Conservation (phyloP, 352 stramenopile species). For the Pythium sp. region DNA sequence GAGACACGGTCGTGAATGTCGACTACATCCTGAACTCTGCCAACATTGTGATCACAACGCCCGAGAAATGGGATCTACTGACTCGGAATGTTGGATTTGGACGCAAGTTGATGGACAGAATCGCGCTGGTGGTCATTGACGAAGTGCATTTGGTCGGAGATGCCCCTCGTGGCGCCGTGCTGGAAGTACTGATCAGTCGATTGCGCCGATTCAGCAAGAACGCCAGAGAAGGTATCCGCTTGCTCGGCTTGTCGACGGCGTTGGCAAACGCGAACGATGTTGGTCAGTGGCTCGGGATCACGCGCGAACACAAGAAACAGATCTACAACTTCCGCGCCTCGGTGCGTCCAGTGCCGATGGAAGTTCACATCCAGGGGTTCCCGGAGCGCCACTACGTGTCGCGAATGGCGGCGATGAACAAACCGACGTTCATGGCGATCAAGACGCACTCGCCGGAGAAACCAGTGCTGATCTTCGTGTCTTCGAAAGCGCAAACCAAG, state of each 20-base stretch:
- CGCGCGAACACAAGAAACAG: slow-evolving; percentile 57
- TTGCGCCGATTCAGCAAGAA: slow-evolving; percentile 72
- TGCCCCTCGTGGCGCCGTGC: slow-evolving; percentile 89
- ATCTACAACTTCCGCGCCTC: slow-evolving; percentile 95
- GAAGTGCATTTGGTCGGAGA: slow-evolving; percentile 98
- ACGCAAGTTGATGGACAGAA: slow-evolving; percentile 61
- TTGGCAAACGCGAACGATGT: slow-evolving; percentile 96
- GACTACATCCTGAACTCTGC: slow-evolving; percentile 87
- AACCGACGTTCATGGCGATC: slow-evolving; percentile 97
- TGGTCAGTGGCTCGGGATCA: slow-evolving; percentile 96
- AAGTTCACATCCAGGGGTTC: slow-evolving; percentile 96
- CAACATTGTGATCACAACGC: slow-evolving; percentile 97
- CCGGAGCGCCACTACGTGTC: slow-evolving; percentile 96
- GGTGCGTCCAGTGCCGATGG: slow-evolving; percentile 96
- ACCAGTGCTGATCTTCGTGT: slow-evolving; percentile 97
- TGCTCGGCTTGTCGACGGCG: slow-evolving; percentile 96
- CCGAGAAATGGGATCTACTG: slow-evolving; percentile 98
- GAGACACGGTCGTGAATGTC: slow-evolving; percentile 94
- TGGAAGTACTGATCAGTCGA: slow-evolving; percentile 90
- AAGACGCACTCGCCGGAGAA: slow-evolving; percentile 93
- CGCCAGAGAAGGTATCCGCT: slow-evolving; percentile 71
- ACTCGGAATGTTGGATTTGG: slow-evolving; percentile 88
- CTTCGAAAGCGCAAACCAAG: slow-evolving; percentile 96
- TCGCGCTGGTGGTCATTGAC: slow-evolving; percentile 94
- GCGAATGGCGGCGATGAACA: slow-evolving; percentile 99